phyloP scores from a whole-genome alignment of 169 alveolate species.

The Plasmodium chabaudi region DNA sequence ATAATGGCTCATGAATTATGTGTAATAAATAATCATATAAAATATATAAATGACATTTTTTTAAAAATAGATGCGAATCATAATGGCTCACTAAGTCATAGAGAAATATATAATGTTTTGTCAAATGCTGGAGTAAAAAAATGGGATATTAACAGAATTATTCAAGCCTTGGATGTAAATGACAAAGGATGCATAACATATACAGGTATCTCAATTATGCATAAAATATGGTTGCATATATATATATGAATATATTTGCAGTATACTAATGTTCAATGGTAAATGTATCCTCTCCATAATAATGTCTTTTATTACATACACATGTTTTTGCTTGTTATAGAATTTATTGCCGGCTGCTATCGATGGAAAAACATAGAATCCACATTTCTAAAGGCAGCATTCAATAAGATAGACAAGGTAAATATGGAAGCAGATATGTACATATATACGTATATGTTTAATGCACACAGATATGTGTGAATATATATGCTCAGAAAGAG shows the following conservation, averaged over 20 bases:
- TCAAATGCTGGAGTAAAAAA: constrained; percentile 68
- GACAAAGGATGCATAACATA: constrained; percentile 62
- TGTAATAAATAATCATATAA: constrained; percentile 48
- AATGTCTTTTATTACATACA: too few relatives aligned
- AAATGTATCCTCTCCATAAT: too few relatives aligned
- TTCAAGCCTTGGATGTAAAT: constrained; percentile 68
- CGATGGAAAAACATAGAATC: constrained; percentile 75
- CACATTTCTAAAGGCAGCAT: constrained; percentile 72
- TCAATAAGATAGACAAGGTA: constrained; percentile 76
- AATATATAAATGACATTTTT: constrained; percentile 64
- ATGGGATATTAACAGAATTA: constrained; percentile 73
- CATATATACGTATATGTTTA: background rate
- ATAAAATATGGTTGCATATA: background rate
- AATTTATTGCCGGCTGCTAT: constrained; percentile 73
- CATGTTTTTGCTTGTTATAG: constrained; percentile 10
- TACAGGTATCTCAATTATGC: constrained; percentile 23
- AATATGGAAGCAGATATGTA: background rate
- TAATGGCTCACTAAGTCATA: constrained; percentile 70
- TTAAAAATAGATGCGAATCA: constrained; percentile 64
- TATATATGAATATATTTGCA: background rate
- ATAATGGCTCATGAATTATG: constrained; percentile 76
- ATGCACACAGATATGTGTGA: too few relatives aligned
- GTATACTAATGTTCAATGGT: background rate
- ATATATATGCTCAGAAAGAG: background rate
- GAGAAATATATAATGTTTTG: constrained; percentile 65